Evolutionary conservation across 352 stramenopile species (phyloP), one percentile per base, ranked within the genome.

Genomic region (Lagenidium sp.): DNA sequence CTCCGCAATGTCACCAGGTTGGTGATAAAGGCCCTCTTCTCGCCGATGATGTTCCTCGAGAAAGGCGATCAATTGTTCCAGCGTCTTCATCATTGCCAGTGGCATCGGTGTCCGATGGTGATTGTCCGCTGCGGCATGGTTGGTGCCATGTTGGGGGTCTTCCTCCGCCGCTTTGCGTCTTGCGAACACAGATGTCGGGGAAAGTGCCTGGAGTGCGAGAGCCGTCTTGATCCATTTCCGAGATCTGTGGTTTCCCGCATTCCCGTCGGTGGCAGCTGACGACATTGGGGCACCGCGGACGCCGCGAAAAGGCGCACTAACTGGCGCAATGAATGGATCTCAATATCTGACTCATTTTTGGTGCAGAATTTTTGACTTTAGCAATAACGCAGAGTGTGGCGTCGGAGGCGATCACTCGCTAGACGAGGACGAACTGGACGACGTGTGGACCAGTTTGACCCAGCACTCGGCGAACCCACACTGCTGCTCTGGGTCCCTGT

Each of bases 381-480:
- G 15, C 10, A 35, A 15, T 15, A 35, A 15, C 10, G 29, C 10
- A 35, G 29, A 15, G 15, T 11, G 29, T 35, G 34, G 34, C 34
- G 34, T 39, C 18, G 34, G 34, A 8, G 34, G 13, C 13, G 34
- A 18, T 6, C 7, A 8, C 11, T 35, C 26, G 15, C n/a, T n/a
- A n/a, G n/a, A n/a, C n/a, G n/a, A n/a, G n/a, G n/a, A n/a, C n/a
- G n/a, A n/a, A n/a, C n/a, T n/a, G n/a, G n/a, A n/a, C n/a, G n/a
- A n/a, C n/a, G n/a, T n/a, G n/a, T 10, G 15, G 4, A 45, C 24
- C 6, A 45, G 39, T n/a, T n/a, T 4, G n/a, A 71, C 54, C 55
- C 68, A 63, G 46, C 73, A 85, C 12, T 68, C 55, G 19, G 65
- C 56, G 24, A 83, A 86, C 12, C 53, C 45, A 44, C 73, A 86